Evolutionary conservation across 1,284 basidiomycete species (phyloP), one percentile per base, ranked within the genome.

Genomic region (Leccinum pachyderme): DNA sequence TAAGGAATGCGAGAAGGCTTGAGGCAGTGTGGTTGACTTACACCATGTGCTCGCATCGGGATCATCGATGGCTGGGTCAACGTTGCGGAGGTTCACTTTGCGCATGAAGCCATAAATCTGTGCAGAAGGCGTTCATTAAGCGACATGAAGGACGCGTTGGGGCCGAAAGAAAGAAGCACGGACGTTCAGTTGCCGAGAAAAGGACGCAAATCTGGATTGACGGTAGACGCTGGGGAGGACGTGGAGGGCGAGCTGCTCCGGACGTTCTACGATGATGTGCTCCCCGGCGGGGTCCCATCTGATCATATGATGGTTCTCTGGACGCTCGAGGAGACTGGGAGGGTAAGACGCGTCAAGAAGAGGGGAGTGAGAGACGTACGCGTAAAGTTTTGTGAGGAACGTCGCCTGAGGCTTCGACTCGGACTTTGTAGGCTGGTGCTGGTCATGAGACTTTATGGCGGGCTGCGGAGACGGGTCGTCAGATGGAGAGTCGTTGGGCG

Each of bases 41-140:
- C 91, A 93, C 92, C 92, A 95, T 59, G 91, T 93, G 73, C 89
- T 93, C 7, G 92, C 91, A 75, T 95, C 92, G 56, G 92, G 92
- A 76, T 94, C 91, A 74, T 91, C 88, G 60, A 94, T 93, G 59
- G 89, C 90, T 59, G 89, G 89, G 77, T 95, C 92, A 68, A 93
- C 88, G 73, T 93, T 93, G 67, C 91, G 86, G 61, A 94, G 80
- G 77, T 92, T 92, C 68, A 94, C 89, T 73, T 94, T 94, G 73
- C 92, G 90, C 90, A 94, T 94, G 78, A 93, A 95, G 61, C 92
- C 93, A 76, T 95, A 95, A 73, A 95, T 95, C 92, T 94, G 69
- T 55, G 37, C 32, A 39, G 63, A 64, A 64, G 63, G 53, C 31
- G 39, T 57, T 53, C 54, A 59, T 63, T 59, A 59, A 63, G 58